These are phyloP conservation scores for Vanderwaltozyma tropicalis DNA, from an alignment of 805 yeast genomes.

Conservation along the genomic window DNA sequence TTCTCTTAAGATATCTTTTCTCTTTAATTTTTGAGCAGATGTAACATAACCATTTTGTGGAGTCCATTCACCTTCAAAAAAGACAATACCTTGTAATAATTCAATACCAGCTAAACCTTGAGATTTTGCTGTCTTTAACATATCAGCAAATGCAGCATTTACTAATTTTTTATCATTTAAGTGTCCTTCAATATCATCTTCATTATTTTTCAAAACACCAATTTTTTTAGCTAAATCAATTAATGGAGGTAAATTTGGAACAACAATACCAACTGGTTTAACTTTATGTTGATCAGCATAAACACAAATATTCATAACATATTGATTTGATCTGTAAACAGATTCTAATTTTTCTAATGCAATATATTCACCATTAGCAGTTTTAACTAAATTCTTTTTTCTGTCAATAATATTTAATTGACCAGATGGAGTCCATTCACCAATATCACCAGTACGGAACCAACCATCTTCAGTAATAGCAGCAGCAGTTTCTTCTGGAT, in stretches of 20 bases:
- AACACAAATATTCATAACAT: conserved; percentile 75
- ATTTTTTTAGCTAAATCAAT: conserved; percentile 48
- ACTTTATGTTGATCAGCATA: conserved; percentile 84
- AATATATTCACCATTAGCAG: conserved; percentile 93
- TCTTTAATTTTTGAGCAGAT: conserved; percentile 91
- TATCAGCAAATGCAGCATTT: conserved; percentile 43
- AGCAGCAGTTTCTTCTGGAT: conserved; percentile 65
- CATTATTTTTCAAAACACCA: conserved; percentile 38
- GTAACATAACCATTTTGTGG: conserved; percentile 92
- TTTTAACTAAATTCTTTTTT: conserved; percentile 90
- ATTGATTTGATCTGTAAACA: conserved; percentile 71
- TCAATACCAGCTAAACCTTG: conserved; percentile 84
- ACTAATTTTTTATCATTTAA: conserved; percentile 48
- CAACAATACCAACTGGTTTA: conserved; percentile 84
- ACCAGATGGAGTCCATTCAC: conserved; percentile 80
- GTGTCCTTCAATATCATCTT: conserved; percentile 36
- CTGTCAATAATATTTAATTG: conserved; percentile 81
- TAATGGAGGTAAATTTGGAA: conserved; percentile 65
- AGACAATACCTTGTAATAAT: conserved; percentile 63
- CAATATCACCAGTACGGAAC: conserved; percentile 96
- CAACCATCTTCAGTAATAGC: conserved; percentile 80
- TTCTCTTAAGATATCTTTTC: conserved; percentile 72
- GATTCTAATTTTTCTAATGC: conserved; percentile 93
- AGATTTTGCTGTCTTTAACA: conserved; percentile 64
- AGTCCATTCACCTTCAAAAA: conserved; percentile 92